These are phyloP conservation scores for Salvia sclarea DNA, from an alignment of 305 asterid genomes.

Conservation along the genomic window DNA sequence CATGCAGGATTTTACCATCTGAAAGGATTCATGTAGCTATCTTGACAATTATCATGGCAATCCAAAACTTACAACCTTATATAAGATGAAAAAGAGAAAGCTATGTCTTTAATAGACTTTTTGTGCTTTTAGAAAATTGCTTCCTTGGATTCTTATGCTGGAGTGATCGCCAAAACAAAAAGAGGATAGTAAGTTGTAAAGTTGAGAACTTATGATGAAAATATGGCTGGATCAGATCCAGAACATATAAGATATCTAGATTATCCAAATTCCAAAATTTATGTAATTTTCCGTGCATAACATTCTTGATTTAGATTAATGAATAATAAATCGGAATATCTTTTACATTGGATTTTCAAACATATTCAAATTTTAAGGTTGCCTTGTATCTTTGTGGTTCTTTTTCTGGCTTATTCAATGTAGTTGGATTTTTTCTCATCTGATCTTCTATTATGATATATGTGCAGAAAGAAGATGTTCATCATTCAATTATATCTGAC, in stretches of 20 bases:
- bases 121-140: not conserved
- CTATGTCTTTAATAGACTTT: not conserved
- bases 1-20: too few relatives aligned
- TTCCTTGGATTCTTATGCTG: not conserved
- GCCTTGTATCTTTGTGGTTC: slow-evolving; percentile 12
- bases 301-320: not conserved
- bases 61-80: not conserved
- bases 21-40: not conserved
- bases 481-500: slow-evolving; percentile 97
- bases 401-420: slow-evolving; percentile 11
- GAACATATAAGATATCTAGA: not conserved
- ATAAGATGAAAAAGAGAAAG: not conserved
- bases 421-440: slow-evolving; percentile 18
- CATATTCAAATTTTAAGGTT: slow-evolving; percentile 27
- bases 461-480: slow-evolving; percentile 98
- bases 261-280: not conserved
- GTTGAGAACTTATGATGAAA: not conserved
- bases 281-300: not conserved
- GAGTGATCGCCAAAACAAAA: not conserved
- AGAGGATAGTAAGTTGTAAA: not conserved
- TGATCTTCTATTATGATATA: slow-evolving; percentile 24
- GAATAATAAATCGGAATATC: not conserved
- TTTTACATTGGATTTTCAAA: slow-evolving; percentile 19
- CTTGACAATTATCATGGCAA: not conserved
- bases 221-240: not conserved